A percentile compares a stretch with the other conserved stretches of the same genome.
Conservation (phyloP, 768 basidiomycete genomes). For the Coprinopsis strossmayeri region DNA sequence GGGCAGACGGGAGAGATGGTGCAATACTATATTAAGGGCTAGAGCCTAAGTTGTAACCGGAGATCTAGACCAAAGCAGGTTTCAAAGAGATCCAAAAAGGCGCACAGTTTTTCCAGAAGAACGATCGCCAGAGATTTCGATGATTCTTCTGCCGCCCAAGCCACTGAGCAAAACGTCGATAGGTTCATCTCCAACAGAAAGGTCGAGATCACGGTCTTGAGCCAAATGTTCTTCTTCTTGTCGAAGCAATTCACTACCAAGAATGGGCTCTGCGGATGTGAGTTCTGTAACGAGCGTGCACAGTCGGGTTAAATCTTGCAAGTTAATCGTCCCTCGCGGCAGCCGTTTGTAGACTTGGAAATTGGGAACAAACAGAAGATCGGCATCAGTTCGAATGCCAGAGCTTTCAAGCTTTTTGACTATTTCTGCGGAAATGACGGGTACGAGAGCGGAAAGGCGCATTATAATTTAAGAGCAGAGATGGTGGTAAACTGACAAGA, state of each 20-base stretch:
- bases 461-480: constrained; percentile 21
- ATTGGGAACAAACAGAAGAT: constrained; percentile 42
- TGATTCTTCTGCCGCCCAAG: constrained; percentile 43
- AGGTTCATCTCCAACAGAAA: constrained; percentile 34
- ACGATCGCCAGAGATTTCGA: constrained; percentile 65
- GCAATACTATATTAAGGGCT: constrained; percentile 51
- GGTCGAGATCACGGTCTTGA: constrained; percentile 12
- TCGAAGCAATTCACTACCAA: constrained; percentile 19
- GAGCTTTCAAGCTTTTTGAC: constrained; percentile 38
- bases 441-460: constrained; percentile 33
- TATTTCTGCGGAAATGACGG: constrained; percentile 35
- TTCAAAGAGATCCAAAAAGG: background rate
- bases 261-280: constrained; percentile 38
- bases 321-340: constrained; percentile 39
- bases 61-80: background rate
- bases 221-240: constrained; percentile 16
- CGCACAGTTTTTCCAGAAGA: constrained; percentile 67
- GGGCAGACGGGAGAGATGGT: constrained; percentile 35
- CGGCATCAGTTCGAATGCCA: constrained; percentile 50
- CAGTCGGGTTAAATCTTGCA: constrained; percentile 40
- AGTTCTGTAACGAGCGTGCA: constrained; percentile 32
- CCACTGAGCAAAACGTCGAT: constrained; percentile 49
- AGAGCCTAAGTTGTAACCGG: constrained; percentile 37
- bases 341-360: constrained; percentile 46
- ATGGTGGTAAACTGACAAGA: background rate